phyloP scores from a whole-genome alignment of 176 grass and related monocot species.

The Rhipidocladum racemiflorum region DNA sequence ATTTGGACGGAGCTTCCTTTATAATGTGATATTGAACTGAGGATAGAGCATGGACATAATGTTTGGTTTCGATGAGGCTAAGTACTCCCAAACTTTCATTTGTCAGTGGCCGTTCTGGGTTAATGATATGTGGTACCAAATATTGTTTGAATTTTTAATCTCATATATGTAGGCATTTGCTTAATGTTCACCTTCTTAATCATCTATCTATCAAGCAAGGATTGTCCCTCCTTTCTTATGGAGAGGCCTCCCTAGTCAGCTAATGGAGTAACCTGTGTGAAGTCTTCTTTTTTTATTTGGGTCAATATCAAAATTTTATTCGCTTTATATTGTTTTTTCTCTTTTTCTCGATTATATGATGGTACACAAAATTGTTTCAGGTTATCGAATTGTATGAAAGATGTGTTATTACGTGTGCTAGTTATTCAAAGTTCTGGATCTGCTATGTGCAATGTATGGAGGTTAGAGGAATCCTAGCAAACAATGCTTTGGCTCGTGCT shows the following conservation, averaged over 20 bases:
- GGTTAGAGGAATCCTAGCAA: constrained; percentile 74
- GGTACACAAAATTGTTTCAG: constrained; percentile 57
- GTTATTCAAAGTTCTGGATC: constrained; percentile 94
- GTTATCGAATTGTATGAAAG: constrained; percentile 98
- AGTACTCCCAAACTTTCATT: constrained; percentile 99
- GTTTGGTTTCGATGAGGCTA: constrained; percentile 99
- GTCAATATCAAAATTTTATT: constrained; percentile 51
- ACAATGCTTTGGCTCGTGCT: constrained; percentile 91
- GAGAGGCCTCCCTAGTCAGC: constrained; percentile 92
- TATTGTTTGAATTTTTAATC: constrained; percentile 92
- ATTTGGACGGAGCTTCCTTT: constrained; percentile 97
- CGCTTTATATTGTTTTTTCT: constrained; percentile 24
- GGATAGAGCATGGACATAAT: constrained; percentile 89
- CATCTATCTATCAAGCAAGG: constrained; percentile 96
- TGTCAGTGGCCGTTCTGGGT: constrained; percentile 99
- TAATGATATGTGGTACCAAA: constrained; percentile 76
- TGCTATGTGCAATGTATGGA: constrained; percentile 97
- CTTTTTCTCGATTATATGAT: constrained; percentile 39
- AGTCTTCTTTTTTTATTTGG: constrained; percentile 52
- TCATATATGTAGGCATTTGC: constrained; percentile 99
- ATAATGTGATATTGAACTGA: constrained; percentile 95
- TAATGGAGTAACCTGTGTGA: constrained; percentile 98
- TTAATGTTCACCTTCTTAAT: constrained; percentile 98
- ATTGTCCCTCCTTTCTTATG: constrained; percentile 81
- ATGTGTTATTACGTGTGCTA: constrained; percentile 94